Base-by-base conservation (phyloP, 345 rosid genomes). In the Aquilaria yunnanensis region DNA sequence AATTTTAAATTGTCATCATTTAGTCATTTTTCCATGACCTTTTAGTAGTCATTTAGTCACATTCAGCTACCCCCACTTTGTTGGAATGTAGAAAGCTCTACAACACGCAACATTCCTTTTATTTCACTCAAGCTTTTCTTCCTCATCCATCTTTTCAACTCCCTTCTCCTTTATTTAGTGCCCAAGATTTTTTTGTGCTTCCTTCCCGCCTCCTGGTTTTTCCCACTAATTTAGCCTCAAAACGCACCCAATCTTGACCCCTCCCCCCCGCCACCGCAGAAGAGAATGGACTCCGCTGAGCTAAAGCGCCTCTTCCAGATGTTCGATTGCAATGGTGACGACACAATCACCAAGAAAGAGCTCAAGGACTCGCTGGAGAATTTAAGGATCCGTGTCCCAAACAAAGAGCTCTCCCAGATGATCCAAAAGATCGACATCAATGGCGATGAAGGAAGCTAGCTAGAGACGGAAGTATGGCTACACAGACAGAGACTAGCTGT, bases 271-370 rank as follows among this genome's bases (percentile, higher is more conserved):
- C 51, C 32, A 13, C 1, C 2, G 16, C 48, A 32, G 32, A 46
- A 61, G 57, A 64, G 54, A 46, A 87, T 82, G 96, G 86, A 83
- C 16, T 58, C 70, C 0, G 46, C 74, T 2, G 98, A 89, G 77
- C 76, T 89, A 14, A 68, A 75, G 37, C 75, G 83, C 2, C 85
- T 92, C n/a, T 92, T 92, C 69, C 85, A 85, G 53, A 77, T 82
- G 87, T 92, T 92, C 47, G 98, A 92, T 69, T 76, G 77, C 61
- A 80, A 92, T 11, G 92, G 92, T 2, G 96, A 92, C 60, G 97
- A 96, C 0, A 56, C 73, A 6, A 87, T 90, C 70, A 77, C 93
- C 2, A 75, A 72, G 70, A 61, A 80, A 60, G 98, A 92, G 83
- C 65, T 92, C 9, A 74, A 59, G n/a, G 78, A 84, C 45, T 89